Base-by-base conservation (phyloP, 2,329 filamentous ascomycete species). In the Stenocarpella maydis region DNA sequence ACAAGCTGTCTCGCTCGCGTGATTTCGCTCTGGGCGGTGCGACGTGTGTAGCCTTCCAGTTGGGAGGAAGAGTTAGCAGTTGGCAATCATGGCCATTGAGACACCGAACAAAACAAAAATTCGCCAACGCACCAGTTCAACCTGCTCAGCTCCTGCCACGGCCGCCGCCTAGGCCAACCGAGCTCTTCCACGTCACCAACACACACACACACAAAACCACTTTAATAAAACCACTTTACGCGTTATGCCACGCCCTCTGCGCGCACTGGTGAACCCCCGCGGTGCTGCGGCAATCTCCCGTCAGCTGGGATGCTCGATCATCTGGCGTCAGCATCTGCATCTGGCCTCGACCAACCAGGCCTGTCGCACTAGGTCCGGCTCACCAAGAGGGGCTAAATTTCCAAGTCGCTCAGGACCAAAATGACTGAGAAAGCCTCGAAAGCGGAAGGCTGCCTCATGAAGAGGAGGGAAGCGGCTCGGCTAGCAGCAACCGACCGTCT, bases 251-350 rank as follows among this genome's bases (percentile, higher is more conserved):
- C 43, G 28, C 8, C 41, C 28, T 21, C 9, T 4, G 9, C 41
- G 39, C 39, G 24, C 55, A 45, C 41, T 17, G 41, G 12, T n/a
- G 21, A 24, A 7, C 24, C 58, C 58, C 41, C 41, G 49, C 58
- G 58, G 28, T n/a, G 28, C 43, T 49, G 15, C 58, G 43, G 43
- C 58, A 63, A 49, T 63, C 43, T 63, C 58, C 58, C 58, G 58
- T 21, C 39, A 66, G 50, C 64, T 49, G 39, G 37, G 64, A 53
- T 55, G 64, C 64, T 55, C 52, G 50, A 47, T 24, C 49, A 47
- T 19, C 15, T 47, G 39, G 50, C 50, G 15, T 49, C 41, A n/a
- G 24, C 53, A 31, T 6, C 39, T 66, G 39, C 50, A 39, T 47
- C 26, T 19, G 15, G 24, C 28, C 28, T 66, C 47, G 64, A 66